Conservation (phyloP, 2,329 filamentous ascomycete species). For the Ophiostoma himal-ulmi region DNA sequence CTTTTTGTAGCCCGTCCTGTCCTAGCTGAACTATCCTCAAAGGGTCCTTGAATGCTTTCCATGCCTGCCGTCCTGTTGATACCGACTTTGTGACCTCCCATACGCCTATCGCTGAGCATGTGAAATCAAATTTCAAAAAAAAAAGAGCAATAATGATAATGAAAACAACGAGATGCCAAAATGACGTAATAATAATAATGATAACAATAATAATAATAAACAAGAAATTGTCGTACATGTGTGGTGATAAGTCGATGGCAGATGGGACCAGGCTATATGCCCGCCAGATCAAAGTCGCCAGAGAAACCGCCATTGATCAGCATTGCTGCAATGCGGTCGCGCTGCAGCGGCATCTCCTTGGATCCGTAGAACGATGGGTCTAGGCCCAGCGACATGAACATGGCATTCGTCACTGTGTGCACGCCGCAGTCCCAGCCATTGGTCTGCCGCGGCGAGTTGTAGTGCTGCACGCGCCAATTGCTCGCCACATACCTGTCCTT, state of each 20-base stretch:
- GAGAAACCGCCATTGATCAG: constrained; percentile 62
- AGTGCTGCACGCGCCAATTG: constrained; percentile 50
- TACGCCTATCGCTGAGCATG: background rate
- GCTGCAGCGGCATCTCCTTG: constrained; percentile 53
- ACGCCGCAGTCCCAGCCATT: constrained; percentile 74
- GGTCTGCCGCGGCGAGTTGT: constrained; percentile 50
- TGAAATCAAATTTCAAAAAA: background rate
- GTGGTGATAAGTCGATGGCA: background rate
- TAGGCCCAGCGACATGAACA: constrained; percentile 53
- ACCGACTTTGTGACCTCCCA: background rate
- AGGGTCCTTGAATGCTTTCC: background rate
- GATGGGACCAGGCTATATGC: constrained; percentile 29
- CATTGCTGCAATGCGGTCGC: constrained; percentile 57
- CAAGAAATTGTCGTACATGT: background rate
- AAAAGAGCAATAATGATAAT: background rate
- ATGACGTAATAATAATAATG: background rate
- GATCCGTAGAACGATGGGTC: constrained; percentile 48
- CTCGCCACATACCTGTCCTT: constrained; percentile 45
- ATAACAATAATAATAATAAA: background rate
- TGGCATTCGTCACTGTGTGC: constrained; percentile 66
- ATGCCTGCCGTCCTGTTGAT: background rate
- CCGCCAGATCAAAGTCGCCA: constrained; percentile 50
- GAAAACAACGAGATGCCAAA: background rate
- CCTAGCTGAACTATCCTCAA: too few relatives aligned
- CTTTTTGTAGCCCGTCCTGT: background rate